phyloP scores from a whole-genome alignment of 2,329 filamentous ascomycete species.

The Cadophora sp. region DNA sequence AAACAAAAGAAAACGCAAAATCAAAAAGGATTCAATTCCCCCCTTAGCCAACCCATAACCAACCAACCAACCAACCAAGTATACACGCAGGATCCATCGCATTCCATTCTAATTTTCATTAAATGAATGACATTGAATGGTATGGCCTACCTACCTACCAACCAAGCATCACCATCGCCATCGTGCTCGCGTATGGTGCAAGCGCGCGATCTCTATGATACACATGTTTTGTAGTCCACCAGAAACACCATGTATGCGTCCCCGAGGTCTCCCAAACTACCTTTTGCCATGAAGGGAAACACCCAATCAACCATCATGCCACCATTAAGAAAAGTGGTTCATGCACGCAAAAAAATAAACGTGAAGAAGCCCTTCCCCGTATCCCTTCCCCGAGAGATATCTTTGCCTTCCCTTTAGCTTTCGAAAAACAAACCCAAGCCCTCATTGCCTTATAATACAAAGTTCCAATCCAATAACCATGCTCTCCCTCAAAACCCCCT shows the following conservation, averaged over 20 bases:
- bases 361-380: neutral
- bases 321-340: neutral
- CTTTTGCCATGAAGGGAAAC: neutral
- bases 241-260: slow-evolving; percentile 9
- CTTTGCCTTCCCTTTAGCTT: neutral
- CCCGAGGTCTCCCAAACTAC: neutral
- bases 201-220: slow-evolving; percentile 1
- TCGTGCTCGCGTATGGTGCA: no score
- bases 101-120: no score
- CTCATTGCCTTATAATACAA: neutral
- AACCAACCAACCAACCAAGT: no score
- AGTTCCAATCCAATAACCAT: neutral
- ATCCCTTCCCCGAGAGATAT: neutral
- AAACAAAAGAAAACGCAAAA: no score
- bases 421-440: neutral
- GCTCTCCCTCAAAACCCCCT: neutral
- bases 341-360: neutral
- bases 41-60: no score
- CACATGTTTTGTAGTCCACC: neutral
- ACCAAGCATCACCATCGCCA: no score
- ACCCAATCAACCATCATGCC: neutral
- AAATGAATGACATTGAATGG: no score
- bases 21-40: no score
- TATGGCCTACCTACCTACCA: no score
- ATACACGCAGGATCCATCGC: no score